A percentile compares a stretch with the other conserved stretches of the same genome.
Conservation (phyloP, 2,329 filamentous ascomycete species). For the Calonectria hawksworthii region DNA sequence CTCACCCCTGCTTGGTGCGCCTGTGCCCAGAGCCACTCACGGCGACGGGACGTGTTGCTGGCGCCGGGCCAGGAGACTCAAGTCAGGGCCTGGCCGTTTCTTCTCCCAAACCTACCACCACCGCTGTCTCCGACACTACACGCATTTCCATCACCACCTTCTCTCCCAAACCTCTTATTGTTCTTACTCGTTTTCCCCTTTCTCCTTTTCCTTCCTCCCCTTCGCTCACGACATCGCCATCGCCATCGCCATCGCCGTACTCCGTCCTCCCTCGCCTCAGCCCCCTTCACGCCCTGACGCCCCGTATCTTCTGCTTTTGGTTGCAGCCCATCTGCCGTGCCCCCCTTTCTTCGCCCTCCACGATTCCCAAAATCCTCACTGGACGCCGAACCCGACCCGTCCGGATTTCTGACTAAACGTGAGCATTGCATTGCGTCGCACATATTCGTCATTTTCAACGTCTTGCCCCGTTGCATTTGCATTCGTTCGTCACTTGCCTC, state of each 20-base stretch:
- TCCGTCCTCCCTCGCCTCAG: slow-evolving; percentile 42
- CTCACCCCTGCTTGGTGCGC: slow-evolving; percentile 22
- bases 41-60: slow-evolving; percentile 36
- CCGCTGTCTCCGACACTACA: slow-evolving; percentile 34
- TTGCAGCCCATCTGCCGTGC: slow-evolving; percentile 44
- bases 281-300: slow-evolving; percentile 39
- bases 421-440: slow-evolving; percentile 48
- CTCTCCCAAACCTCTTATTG: slow-evolving; percentile 44
- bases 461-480: slow-evolving; percentile 44
- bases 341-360: slow-evolving; percentile 49
- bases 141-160: slow-evolving; percentile 45
- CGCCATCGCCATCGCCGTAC: slow-evolving; percentile 48
- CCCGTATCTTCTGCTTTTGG: slow-evolving; percentile 35
- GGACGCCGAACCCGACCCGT: slow-evolving; percentile 36
- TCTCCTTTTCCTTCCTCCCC: slow-evolving; percentile 38
- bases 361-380: slow-evolving; percentile 36
- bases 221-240: slow-evolving; percentile 46
- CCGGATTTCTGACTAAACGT: slow-evolving; percentile 38
- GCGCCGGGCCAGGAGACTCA: slow-evolving; percentile 31
- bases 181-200: slow-evolving; percentile 46
- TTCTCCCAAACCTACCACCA: slow-evolving; percentile 46
- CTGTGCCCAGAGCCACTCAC: slow-evolving; percentile 24
- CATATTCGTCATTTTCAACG: slow-evolving; percentile 45
- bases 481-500: slow-evolving; percentile 44
- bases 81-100: slow-evolving; percentile 38